These are phyloP conservation scores for Paramecium octaurelia DNA, from an alignment of 73 alveolate species.

Conservation along the genomic window DNA sequence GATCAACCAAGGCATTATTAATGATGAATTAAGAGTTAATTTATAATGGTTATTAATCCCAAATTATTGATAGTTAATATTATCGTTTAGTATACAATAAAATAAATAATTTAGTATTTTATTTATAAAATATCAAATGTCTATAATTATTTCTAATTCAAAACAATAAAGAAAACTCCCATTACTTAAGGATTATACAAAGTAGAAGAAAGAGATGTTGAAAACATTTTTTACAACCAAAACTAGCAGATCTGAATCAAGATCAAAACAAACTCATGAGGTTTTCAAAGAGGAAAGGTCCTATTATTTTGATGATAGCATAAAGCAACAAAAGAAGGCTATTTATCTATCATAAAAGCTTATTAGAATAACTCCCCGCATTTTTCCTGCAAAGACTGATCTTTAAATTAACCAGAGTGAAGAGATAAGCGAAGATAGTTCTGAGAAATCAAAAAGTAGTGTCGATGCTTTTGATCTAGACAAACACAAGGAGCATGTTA, in stretches of 20 bases:
- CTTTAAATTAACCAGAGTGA: background rate
- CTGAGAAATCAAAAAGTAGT: background rate
- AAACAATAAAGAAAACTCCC: background rate
- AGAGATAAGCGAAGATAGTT: background rate
- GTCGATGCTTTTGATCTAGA: background rate
- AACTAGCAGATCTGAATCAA: background rate
- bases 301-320: background rate
- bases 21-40: too few species aligned
- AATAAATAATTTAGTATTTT: background rate
- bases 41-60: background rate
- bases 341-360: background rate
- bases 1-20: too few species aligned
- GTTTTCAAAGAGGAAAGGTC: background rate
- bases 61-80: too few species aligned
- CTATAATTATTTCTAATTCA: background rate
- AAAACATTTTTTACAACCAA: background rate
- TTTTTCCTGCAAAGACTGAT: background rate
- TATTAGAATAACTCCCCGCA: background rate
- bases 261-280: background rate
- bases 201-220: background rate
- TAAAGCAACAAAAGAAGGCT: background rate
- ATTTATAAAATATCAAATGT: background rate
- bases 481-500: background rate
- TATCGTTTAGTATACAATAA: too few species aligned
- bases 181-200: background rate